A percentile compares a stretch with the other conserved stretches of the same genome.
Evolutionary conservation across 352 stramenopile species (phyloP).

Genomic region (Phytophthora sansomeana): DNA sequence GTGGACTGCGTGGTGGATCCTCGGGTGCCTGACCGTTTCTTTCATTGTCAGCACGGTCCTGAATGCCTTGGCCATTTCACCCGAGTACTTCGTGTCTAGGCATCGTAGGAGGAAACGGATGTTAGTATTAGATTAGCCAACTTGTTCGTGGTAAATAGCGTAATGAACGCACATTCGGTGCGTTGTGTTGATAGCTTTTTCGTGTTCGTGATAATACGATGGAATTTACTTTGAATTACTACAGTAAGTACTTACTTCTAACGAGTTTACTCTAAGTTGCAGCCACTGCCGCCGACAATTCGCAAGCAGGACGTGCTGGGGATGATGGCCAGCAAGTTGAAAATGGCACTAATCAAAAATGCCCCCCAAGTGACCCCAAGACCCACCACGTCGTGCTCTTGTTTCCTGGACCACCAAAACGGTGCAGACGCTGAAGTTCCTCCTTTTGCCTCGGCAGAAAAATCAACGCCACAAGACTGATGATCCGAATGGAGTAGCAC

Average conservation of each 20-base stretch:
- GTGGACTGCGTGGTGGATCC: slow-evolving; percentile 43
- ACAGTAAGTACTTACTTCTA: not conserved
- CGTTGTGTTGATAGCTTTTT: not conserved
- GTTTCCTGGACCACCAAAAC: slow-evolving; percentile 23
- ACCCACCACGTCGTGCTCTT: slow-evolving; percentile 49
- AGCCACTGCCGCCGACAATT: slow-evolving; percentile 46
- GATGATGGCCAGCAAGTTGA: slow-evolving; percentile 45
- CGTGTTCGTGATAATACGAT: not conserved
- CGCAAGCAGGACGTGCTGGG: slow-evolving; percentile 43
- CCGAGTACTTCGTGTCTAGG: slow-evolving; percentile 42
- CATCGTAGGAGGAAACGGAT: slow-evolving; percentile 48
- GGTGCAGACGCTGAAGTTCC: slow-evolving; percentile 51
- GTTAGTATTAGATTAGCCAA: slow-evolving; percentile 13
- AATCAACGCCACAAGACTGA: slow-evolving; percentile 48
- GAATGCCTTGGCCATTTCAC: slow-evolving; percentile 43
- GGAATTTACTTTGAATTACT: not conserved
- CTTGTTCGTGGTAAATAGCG: slow-evolving; percentile 13
- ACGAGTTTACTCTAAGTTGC: slow-evolving; percentile 14
- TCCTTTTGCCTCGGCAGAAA: slow-evolving; percentile 59
- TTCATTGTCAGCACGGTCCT: slow-evolving; percentile 50
- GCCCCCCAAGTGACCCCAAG: slow-evolving; percentile 38
- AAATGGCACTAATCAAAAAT: slow-evolving; percentile 46
- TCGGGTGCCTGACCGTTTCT: slow-evolving; percentile 35
- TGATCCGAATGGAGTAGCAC: slow-evolving; percentile 49
- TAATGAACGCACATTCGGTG: slow-evolving; percentile 19